Evolutionary conservation across 2,329 filamentous ascomycete genomes (phyloP).

Genomic region (Colletotrichum higginsianum): DNA sequence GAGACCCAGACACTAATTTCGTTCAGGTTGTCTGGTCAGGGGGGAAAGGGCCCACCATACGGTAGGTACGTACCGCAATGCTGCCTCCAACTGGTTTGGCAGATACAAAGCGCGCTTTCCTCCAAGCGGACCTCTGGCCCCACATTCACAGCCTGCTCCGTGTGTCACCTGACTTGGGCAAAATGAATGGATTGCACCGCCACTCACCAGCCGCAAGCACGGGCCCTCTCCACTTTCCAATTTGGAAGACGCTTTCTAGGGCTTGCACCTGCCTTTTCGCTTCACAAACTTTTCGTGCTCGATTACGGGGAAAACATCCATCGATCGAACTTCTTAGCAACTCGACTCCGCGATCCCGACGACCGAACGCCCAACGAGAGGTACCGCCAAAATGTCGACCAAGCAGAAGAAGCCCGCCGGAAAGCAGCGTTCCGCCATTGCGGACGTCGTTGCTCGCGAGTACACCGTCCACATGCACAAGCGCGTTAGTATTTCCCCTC

Average conservation of each 20-base stretch:
- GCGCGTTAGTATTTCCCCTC: constrained; percentile 63
- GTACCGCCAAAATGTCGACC: constrained; percentile 71
- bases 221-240: background rate
- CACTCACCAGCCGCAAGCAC: constrained; percentile 18
- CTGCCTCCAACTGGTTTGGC: background rate
- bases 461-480: constrained; percentile 99
- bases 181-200: background rate
- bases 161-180: background rate
- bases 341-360: constrained; percentile 40
- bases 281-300: constrained; percentile 38
- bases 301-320: constrained; percentile 27
- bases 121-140: background rate
- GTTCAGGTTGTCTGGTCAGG: constrained; percentile 40
- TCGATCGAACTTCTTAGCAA: constrained; percentile 41
- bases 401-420: constrained; percentile 76
- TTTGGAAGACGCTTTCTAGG: constrained; percentile 17
- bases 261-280: constrained; percentile 39
- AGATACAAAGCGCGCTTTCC: background rate
- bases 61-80: constrained; percentile 28
- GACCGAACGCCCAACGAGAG: constrained; percentile 45
- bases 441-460: constrained; percentile 99
- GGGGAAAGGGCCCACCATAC: constrained; percentile 21
- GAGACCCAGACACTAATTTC: constrained; percentile 39
- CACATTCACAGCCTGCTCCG: background rate
- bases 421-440: constrained; percentile 92